Evolutionary conservation across 163 green algal genomes (phyloP).

Genomic region (Scenedesmus sp.): DNA sequence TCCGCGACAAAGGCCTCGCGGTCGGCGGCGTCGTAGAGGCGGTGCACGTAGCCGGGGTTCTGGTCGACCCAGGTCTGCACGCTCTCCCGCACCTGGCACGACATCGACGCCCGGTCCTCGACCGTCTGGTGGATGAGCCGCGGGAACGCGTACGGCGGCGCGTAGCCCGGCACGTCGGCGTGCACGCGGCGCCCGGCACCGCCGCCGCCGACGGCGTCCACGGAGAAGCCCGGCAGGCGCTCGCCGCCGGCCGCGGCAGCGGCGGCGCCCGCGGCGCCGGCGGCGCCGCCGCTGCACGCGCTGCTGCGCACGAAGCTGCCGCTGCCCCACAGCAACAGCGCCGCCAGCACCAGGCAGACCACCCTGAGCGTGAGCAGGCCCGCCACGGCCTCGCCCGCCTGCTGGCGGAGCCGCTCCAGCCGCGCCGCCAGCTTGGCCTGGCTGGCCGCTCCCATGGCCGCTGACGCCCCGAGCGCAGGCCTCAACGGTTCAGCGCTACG

Average conservation of each 20-base stretch:
- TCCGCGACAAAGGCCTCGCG: not conserved
- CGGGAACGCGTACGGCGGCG: conserved; percentile 22
- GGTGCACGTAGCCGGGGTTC: conserved; percentile 30
- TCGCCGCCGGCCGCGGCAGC: too few relatives aligned
- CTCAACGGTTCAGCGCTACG: too few relatives aligned
- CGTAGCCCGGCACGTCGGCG: conserved; percentile 14
- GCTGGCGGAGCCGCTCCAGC: not conserved
- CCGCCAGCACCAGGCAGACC: not conserved
- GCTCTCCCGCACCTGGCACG: conserved; percentile 20
- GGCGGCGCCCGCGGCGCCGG: not conserved
- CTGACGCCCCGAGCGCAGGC: too few relatives aligned
- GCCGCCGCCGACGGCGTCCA: too few relatives aligned
- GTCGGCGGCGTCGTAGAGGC: conserved; percentile 37
- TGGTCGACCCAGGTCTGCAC: conserved; percentile 35
- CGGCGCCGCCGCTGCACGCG: too few relatives aligned
- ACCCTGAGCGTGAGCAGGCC: not conserved
- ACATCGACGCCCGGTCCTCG: conserved; percentile 25
- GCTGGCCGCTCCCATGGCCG: too few relatives aligned
- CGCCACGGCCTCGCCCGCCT: conserved; percentile 15
- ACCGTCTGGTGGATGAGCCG: conserved; percentile 39
- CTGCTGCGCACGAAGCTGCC: not conserved
- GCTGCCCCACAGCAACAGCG: conserved; percentile 21
- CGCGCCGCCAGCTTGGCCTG: conserved; percentile 21
- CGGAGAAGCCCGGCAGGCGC: too few relatives aligned
- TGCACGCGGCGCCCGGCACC: too few relatives aligned